Conservation (phyloP, 495 filamentous ascomycete genomes). For the Tirmania nivea region DNA sequence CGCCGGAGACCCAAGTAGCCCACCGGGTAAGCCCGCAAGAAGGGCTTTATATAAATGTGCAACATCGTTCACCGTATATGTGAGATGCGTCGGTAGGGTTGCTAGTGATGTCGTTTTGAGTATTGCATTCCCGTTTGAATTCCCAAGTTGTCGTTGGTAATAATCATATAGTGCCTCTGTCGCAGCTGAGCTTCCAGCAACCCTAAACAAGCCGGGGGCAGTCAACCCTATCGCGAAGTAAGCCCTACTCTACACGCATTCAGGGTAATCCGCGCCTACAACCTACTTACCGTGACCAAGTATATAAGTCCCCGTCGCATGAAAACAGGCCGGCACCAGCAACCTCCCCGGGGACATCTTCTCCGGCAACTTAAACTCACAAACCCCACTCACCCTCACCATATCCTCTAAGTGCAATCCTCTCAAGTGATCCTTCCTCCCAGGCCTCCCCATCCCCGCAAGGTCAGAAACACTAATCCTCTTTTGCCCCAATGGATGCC, state of each 20-base stretch:
- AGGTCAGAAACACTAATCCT: slow-evolving; percentile 27
- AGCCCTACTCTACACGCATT: background rate
- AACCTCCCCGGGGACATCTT: slow-evolving; percentile 43
- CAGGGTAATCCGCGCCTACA: background rate
- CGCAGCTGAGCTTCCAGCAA: slow-evolving; percentile 33
- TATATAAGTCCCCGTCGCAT: slow-evolving; percentile 45
- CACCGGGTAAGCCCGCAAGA: slow-evolving; percentile 46
- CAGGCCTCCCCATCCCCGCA: slow-evolving; percentile 25
- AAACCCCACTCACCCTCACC: slow-evolving; percentile 51
- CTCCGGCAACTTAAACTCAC: slow-evolving; percentile 39
- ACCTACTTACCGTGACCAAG: slow-evolving; percentile 37
- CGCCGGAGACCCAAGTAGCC: slow-evolving; percentile 45
- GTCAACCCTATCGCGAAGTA: slow-evolving; percentile 20
- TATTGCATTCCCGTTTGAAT: slow-evolving; percentile 27
- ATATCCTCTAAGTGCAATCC: slow-evolving; percentile 40
- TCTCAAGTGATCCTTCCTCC: slow-evolving; percentile 34
- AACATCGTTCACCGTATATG: slow-evolving; percentile 40
- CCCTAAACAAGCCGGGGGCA: slow-evolving; percentile 40
- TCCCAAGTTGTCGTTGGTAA: slow-evolving; percentile 30
- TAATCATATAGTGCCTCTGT: slow-evolving; percentile 39
- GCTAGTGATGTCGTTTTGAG: slow-evolving; percentile 32
- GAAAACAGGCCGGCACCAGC: slow-evolving; percentile 51
- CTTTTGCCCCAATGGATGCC: slow-evolving; percentile 10
- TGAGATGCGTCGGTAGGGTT: slow-evolving; percentile 33
- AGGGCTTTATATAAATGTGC: slow-evolving; percentile 52